Base-by-base conservation (phyloP, 805 yeast species). In the Myxozyma monticola region DNA sequence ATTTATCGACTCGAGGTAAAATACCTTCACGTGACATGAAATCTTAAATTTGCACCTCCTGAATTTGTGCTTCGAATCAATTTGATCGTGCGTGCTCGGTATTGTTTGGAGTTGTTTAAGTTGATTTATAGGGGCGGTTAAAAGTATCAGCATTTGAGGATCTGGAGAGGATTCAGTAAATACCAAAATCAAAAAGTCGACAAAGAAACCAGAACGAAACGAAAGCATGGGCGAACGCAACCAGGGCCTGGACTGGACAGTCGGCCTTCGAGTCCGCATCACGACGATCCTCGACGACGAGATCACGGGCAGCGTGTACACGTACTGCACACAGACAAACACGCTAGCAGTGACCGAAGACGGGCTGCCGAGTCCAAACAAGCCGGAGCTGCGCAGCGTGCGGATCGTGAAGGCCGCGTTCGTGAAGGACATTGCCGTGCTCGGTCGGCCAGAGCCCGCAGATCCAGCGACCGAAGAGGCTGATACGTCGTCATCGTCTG, bases 241-340 rank as follows among this genome's bases (percentile, higher is more conserved):
- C n/a, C 12, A 14, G 9, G 37, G 18, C 18, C 14, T 35, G 10
- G 49, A 39, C 6, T 49, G 57, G 49, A 54, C 60, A 15, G 35
- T 54, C 24, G 58, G 58, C 4, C 30, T 54, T 18, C 76, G 81
- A 60, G 85, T 86, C 50, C 79, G 74, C 62, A 71, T 85, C 45
- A 76, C 78, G 10, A 85, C 86, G 43, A 69, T 76, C 5, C 68
- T 80, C 39, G 88, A 84, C 61, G 73, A 75, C 24, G 71, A 72
- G 7, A 71, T 80, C 45, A 71, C 73, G n/a, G 95, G 93, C 1
- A 69, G 75, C 28, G 75, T 86, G 33, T 83, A 80, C 64, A 76
- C 88, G 8, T 83, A 77, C 64, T 77, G 79, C 49, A 71, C 81
- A 6, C 48, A 50, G 5, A 74, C 72, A 46, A 73, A 75, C 35